Conservation (phyloP, 106 monocot genomes). For the Acorus gramineus region DNA sequence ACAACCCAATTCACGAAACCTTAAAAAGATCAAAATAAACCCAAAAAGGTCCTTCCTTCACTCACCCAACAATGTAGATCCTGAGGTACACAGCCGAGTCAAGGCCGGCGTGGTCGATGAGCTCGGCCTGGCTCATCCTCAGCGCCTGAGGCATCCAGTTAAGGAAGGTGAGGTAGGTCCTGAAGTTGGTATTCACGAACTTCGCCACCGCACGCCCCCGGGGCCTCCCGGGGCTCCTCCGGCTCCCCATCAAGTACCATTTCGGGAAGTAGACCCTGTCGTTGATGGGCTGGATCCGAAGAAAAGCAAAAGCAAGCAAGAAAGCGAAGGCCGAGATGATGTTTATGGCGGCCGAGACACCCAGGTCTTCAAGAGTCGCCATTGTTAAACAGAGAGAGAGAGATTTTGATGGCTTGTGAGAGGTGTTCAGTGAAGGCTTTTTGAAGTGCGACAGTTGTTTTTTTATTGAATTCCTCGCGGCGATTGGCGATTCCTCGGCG, state of each 20-base stretch:
- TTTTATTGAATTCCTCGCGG: too few species aligned
- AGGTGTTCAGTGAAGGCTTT: background rate
- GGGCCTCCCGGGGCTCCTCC: conserved; percentile 27
- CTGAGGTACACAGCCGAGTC: conserved; percentile 81
- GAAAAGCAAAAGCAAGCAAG: conserved; percentile 69
- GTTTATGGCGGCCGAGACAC: conserved; percentile 85
- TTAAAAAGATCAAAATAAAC: background rate
- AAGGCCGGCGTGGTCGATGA: conserved; percentile 83
- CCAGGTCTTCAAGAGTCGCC: conserved; percentile 76
- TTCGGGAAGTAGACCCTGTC: conserved; percentile 83
- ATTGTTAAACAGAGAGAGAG: conserved; percentile 9
- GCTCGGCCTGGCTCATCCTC: conserved; percentile 62
- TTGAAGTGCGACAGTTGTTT: background rate
- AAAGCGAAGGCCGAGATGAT: conserved; percentile 53
- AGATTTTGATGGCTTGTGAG: background rate
- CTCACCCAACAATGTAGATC: conserved; percentile 92
- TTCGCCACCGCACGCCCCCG: conserved; percentile 24
- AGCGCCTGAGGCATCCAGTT: conserved; percentile 85
- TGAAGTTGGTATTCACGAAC: conserved; percentile 62
- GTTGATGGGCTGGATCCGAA: conserved; percentile 78
- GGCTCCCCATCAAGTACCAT: conserved; percentile 45
- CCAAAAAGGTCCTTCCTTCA: background rate
- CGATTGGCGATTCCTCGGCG: too few species aligned
- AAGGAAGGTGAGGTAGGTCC: conserved; percentile 67
- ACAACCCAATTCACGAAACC: background rate